Percentiles rank a stretch among this genome's conserved stretches.
These are phyloP conservation scores for Penicillium frequentans DNA, from an alignment of 2,329 filamentous ascomycete genomes.

Conservation along the genomic window DNA sequence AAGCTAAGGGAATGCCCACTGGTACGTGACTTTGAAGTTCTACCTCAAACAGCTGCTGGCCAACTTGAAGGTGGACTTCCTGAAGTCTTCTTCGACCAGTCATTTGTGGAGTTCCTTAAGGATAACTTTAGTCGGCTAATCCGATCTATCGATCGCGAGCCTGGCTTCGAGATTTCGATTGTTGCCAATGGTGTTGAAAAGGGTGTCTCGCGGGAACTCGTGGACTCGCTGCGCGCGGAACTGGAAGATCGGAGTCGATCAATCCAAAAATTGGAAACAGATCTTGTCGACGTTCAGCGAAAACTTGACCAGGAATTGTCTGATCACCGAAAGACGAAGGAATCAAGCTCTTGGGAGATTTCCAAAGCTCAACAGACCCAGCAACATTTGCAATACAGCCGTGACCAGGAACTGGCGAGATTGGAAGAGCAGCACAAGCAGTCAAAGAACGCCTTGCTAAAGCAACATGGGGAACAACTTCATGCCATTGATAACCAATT, in stretches of 20 bases:
- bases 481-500: slow-evolving; percentile 51
- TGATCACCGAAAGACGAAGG: slow-evolving; percentile 67
- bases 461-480: slow-evolving; percentile 47
- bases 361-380: slow-evolving; percentile 64
- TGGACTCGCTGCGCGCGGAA: slow-evolving; percentile 79
- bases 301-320: slow-evolving; percentile 69
- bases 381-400: slow-evolving; percentile 67
- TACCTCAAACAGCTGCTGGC: slow-evolving; percentile 66
- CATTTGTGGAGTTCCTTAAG: slow-evolving; percentile 91
- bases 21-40: slow-evolving; percentile 86
- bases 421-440: slow-evolving; percentile 51
- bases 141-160: slow-evolving; percentile 86
- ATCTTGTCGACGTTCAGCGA: slow-evolving; percentile 55
- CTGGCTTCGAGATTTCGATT: slow-evolving; percentile 80
- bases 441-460: slow-evolving; percentile 42
- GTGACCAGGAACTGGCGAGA: slow-evolving; percentile 61
- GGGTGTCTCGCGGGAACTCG: slow-evolving; percentile 88
- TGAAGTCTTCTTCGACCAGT: slow-evolving; percentile 80
- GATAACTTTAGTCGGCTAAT: slow-evolving; percentile 88
- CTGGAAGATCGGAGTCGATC: slow-evolving; percentile 69
- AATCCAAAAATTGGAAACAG: slow-evolving; percentile 58
- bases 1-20: slow-evolving; percentile 75
- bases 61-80: slow-evolving; percentile 60
- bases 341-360: slow-evolving; percentile 56
- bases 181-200: slow-evolving; percentile 78